These are phyloP conservation scores for Neopestalotiopsis sp. DNA, from an alignment of 2,329 filamentous ascomycete genomes.

Conservation along the genomic window DNA sequence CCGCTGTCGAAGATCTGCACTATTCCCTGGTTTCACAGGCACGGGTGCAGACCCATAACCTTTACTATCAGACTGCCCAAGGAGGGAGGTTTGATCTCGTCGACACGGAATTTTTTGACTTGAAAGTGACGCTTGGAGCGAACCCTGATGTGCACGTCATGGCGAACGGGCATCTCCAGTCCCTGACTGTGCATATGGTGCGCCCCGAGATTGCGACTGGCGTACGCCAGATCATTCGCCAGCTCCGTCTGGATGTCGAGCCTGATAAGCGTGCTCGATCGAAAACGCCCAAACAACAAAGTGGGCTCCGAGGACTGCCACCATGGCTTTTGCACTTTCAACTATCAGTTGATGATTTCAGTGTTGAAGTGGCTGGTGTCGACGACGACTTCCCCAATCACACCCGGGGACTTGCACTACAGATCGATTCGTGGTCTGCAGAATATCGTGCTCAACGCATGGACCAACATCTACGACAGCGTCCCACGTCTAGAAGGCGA, in stretches of 20 bases:
- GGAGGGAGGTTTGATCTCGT: slow-evolving; percentile 86
- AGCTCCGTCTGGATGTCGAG: slow-evolving; percentile 75
- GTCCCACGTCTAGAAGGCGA: slow-evolving; percentile 66
- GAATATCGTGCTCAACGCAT: slow-evolving; percentile 87
- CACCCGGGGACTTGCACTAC: slow-evolving; percentile 81
- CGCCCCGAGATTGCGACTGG: slow-evolving; percentile 92
- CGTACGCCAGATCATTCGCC: slow-evolving; percentile 86
- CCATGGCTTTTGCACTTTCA: slow-evolving; percentile 84
- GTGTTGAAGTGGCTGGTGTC: slow-evolving; percentile 86
- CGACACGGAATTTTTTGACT: slow-evolving; percentile 84
- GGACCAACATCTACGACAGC: slow-evolving; percentile 62
- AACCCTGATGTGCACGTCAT: slow-evolving; percentile 86
- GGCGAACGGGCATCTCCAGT: slow-evolving; percentile 80
- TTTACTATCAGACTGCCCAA: slow-evolving; percentile 92
- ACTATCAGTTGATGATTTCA: slow-evolving; percentile 87
- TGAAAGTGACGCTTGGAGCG: slow-evolving; percentile 85
- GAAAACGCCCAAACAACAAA: slow-evolving; percentile 60
- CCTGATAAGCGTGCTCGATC: slow-evolving; percentile 61
- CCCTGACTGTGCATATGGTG: slow-evolving; percentile 87
- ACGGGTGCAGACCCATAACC: slow-evolving; percentile 81
- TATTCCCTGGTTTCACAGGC: slow-evolving; percentile 86
- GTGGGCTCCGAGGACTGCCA: slow-evolving; percentile 80
- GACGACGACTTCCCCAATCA: slow-evolving; percentile 84
- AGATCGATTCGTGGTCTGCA: slow-evolving; percentile 85
- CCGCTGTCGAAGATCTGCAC: slow-evolving; percentile 79